These are phyloP conservation scores for Meyerozyma athensensis DNA, from an alignment of 1,139 yeast genomes.

Conservation along the genomic window DNA sequence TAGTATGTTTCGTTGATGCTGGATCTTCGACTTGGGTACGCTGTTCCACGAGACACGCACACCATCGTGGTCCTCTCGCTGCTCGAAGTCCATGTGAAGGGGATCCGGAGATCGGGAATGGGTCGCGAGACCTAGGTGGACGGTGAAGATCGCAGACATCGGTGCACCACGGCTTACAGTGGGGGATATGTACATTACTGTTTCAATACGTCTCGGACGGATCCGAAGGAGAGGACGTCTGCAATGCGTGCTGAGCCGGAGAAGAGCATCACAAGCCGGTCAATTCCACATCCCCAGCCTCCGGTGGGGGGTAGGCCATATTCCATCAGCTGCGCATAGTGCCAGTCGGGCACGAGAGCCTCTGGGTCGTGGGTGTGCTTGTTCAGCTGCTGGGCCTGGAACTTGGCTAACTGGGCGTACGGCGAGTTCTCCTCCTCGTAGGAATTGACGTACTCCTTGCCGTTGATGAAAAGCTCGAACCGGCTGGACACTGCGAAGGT, in stretches of 20 bases:
- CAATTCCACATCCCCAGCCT: slow-evolving; percentile 97
- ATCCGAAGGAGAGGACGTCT: slow-evolving; percentile 79
- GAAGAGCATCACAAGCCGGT: slow-evolving; percentile 77
- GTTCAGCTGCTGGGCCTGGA: slow-evolving; percentile 48
- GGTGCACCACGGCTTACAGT: too few species aligned
- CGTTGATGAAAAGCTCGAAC: slow-evolving; percentile 78
- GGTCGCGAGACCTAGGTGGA: background rate
- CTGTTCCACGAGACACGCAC: slow-evolving; percentile 88
- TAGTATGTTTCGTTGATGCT: slow-evolving; percentile 52
- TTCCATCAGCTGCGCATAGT: slow-evolving; percentile 71
- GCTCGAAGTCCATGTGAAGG: slow-evolving; percentile 61
- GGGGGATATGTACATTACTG: slow-evolving; percentile 37
- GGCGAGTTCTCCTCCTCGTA: slow-evolving; percentile 97
- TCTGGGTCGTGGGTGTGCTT: slow-evolving; percentile 56
- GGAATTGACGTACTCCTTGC: slow-evolving; percentile 84
- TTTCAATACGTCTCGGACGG: slow-evolving; percentile 61
- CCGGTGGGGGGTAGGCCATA: slow-evolving; percentile 97
- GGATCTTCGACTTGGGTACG: slow-evolving; percentile 59
- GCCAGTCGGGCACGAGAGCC: slow-evolving; percentile 65
- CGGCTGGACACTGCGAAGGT: slow-evolving; percentile 53
- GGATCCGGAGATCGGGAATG: slow-evolving; percentile 1
- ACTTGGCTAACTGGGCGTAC: slow-evolving; percentile 55
- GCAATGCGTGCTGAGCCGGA: slow-evolving; percentile 66
- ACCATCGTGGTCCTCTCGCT: slow-evolving; percentile 83
- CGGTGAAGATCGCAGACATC: background rate